These are phyloP conservation scores for Annulohypoxylon moriforme DNA, from an alignment of 495 filamentous ascomycete species.

Conservation along the genomic window DNA sequence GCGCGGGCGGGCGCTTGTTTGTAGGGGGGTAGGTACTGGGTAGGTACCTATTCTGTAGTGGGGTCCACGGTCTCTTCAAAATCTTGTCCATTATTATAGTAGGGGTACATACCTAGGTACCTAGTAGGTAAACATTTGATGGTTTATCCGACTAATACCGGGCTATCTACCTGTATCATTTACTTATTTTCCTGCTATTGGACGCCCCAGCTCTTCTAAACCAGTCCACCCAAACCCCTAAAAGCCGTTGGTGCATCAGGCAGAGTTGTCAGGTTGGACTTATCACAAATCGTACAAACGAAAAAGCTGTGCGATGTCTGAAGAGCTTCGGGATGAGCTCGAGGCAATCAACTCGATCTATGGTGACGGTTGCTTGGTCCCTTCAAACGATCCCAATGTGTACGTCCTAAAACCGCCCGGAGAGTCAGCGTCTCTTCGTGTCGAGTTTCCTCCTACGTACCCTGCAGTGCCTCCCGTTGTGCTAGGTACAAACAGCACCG, in stretches of 20 bases:
- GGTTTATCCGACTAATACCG: no score
- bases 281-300: background rate
- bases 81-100: background rate
- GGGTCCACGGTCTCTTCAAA: background rate
- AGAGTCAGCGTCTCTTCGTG: slow-evolving; percentile 64
- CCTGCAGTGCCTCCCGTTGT: slow-evolving; percentile 75
- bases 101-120: background rate
- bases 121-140: no score
- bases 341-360: slow-evolving; percentile 96
- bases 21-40: background rate
- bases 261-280: background rate
- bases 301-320: slow-evolving; percentile 62
- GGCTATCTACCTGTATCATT: no score
- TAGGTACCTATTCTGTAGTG: background rate
- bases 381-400: slow-evolving; percentile 45
- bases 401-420: slow-evolving; percentile 66
- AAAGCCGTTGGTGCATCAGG: background rate
- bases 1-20: background rate
- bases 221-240: no score
- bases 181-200: no score
- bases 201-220: no score
- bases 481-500: slow-evolving; percentile 72
- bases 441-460: slow-evolving; percentile 78
- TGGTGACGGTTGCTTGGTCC: slow-evolving; percentile 71
- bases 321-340: slow-evolving; percentile 86